These are phyloP conservation scores for Phalaenopsis aphrodite DNA, from an alignment of 106 monocot species.

Conservation along the genomic window DNA sequence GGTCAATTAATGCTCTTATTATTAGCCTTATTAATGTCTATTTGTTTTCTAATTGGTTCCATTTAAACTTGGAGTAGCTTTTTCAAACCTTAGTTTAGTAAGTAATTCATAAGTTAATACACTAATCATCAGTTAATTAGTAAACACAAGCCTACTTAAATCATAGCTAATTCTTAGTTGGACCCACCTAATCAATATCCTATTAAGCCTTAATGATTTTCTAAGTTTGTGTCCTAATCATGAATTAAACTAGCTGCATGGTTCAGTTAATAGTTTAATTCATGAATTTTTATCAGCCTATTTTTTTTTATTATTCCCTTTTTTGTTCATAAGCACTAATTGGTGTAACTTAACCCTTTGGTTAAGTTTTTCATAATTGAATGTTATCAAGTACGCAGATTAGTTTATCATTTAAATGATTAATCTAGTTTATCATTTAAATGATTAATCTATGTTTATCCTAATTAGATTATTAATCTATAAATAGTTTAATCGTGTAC, in stretches of 20 bases:
- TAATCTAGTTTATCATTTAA: neutral
- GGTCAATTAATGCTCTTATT: neutral
- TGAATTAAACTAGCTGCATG: neutral
- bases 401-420: neutral
- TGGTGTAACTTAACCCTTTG: neutral
- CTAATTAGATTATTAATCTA: neutral
- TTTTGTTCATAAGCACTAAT: neutral
- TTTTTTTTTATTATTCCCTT: neutral
- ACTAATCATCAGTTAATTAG: neutral
- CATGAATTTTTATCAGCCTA: neutral
- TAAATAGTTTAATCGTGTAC: neutral
- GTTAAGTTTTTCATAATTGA: neutral
- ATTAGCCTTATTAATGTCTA: neutral
- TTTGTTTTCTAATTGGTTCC: neutral
- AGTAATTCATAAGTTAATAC: neutral
- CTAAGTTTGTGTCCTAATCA: neutral
- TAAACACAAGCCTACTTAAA: neutral
- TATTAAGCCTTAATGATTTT: too few species aligned
- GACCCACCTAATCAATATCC: too few species aligned
- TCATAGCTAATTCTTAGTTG: neutral
- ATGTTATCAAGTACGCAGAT: neutral
- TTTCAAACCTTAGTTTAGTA: neutral
- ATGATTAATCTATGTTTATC: neutral
- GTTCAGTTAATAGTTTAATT: neutral
- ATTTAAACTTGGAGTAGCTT: neutral